phyloP scores from a whole-genome alignment of 345 rosid genomes.

The Hevea brasiliensis region DNA sequence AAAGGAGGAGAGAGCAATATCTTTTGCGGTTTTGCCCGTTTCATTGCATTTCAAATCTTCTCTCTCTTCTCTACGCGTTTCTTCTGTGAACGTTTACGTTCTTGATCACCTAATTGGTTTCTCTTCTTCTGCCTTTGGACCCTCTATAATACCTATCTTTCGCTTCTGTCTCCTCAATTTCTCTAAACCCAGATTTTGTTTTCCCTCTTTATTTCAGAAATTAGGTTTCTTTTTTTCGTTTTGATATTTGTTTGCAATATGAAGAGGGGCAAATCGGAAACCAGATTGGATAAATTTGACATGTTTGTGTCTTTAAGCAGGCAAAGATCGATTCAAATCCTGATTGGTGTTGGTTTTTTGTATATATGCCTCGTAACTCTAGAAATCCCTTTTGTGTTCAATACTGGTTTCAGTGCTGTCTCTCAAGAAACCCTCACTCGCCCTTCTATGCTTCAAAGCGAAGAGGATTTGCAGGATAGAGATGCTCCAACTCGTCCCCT shows the following conservation, averaged over 20 bases:
- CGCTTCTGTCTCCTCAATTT: neutral
- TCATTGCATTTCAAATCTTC: neutral
- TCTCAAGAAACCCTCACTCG: constrained; percentile 49
- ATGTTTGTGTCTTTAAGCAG: constrained; percentile 45
- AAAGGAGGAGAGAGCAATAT: no score
- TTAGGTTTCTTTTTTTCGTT: neutral
- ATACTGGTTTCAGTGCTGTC: constrained; percentile 44
- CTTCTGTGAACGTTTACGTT: neutral
- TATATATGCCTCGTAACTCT: constrained; percentile 62
- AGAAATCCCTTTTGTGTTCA: constrained; percentile 79
- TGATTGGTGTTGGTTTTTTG: constrained; percentile 51
- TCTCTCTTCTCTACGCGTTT: no score
- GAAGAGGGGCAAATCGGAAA: constrained; percentile 56
- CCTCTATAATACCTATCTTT: neutral
- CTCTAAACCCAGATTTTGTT: neutral
- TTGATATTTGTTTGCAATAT: constrained; percentile 18
- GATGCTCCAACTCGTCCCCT: constrained; percentile 61
- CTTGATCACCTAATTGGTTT: constrained; percentile 5
- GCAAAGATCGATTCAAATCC: constrained; percentile 68
- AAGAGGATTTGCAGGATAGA: constrained; percentile 40
- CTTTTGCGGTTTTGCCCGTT: neutral
- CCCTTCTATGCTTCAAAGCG: constrained; percentile 49
- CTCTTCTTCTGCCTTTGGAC: neutral
- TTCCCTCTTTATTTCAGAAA: neutral
- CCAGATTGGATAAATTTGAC: constrained; percentile 47